phyloP scores from a whole-genome alignment of 1,284 basidiomycete species.

The Mycena sp. region DNA sequence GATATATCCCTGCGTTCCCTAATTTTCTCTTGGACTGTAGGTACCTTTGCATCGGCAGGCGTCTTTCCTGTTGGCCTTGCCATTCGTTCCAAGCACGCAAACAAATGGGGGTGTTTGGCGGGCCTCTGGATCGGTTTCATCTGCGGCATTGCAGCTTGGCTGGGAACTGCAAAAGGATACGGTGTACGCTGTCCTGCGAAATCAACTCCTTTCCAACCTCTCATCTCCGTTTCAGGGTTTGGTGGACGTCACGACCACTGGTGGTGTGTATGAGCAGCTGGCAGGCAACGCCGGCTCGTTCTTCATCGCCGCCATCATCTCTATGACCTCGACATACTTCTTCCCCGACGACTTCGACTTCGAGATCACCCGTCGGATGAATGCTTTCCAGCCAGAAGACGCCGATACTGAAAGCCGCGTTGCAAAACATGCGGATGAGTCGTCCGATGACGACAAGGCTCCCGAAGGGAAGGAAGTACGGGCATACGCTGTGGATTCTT shows the following conservation, averaged over 20 bases:
- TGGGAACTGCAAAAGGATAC: slow-evolving; percentile 24
- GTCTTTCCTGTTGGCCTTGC: slow-evolving; percentile 28
- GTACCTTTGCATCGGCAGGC: slow-evolving; percentile 24
- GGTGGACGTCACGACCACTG: slow-evolving; percentile 26
- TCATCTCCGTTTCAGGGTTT: slow-evolving; percentile 4
- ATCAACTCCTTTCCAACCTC: not conserved
- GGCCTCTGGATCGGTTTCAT: slow-evolving; percentile 28
- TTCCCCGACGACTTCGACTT: slow-evolving; percentile 39
- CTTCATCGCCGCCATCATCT: slow-evolving; percentile 36
- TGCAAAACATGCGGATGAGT: not conserved
- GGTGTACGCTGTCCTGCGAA: slow-evolving; percentile 2
- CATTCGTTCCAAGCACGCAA: slow-evolving; percentile 21
- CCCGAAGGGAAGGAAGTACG: not conserved
- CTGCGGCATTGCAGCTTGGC: slow-evolving; percentile 26
- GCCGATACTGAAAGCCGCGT: slow-evolving; percentile 2
- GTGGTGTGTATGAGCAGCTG: slow-evolving; percentile 36
- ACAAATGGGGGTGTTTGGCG: slow-evolving; percentile 28
- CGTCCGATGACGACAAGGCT: not conserved
- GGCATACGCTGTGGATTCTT: not conserved
- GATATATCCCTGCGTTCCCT: too few relatives aligned
- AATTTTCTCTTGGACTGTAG: slow-evolving; percentile 4
- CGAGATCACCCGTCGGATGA: slow-evolving; percentile 27
- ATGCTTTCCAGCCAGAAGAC: slow-evolving; percentile 27
- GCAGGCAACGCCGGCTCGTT: slow-evolving; percentile 38
- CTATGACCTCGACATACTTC: slow-evolving; percentile 31